These are phyloP conservation scores for Diaporthe destruens DNA, from an alignment of 2,329 filamentous ascomycete species.

Conservation along the genomic window DNA sequence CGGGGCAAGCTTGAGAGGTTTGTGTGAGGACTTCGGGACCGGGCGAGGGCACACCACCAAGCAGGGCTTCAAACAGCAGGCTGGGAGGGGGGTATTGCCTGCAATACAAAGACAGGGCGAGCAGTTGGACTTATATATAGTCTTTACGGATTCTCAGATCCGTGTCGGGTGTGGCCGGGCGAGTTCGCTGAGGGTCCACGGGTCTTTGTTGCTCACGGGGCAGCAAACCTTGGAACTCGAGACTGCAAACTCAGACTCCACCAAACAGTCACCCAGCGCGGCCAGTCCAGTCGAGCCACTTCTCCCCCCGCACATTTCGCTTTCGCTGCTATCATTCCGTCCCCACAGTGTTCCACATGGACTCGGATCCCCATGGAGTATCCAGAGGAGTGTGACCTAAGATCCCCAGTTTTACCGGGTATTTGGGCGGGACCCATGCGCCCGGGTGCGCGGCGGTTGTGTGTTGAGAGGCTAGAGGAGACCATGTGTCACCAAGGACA, in stretches of 20 bases:
- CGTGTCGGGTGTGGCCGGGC: slow-evolving; percentile 20
- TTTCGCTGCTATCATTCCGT: not conserved
- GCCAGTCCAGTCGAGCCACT: slow-evolving; percentile 29
- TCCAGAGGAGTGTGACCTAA: slow-evolving; percentile 23
- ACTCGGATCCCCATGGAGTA: slow-evolving; percentile 25
- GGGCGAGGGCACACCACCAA: slow-evolving; percentile 7
- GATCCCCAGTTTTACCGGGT: slow-evolving; percentile 13
- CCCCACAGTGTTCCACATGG: slow-evolving; percentile 30
- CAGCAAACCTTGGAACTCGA: not conserved
- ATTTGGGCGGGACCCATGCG: slow-evolving; percentile 1
- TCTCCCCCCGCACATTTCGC: slow-evolving; percentile 18
- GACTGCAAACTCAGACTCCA: slow-evolving; percentile 1
- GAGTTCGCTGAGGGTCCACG: not conserved
- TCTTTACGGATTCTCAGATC: not conserved
- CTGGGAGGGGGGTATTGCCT: slow-evolving; percentile 2
- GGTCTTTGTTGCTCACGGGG: slow-evolving; percentile 11
- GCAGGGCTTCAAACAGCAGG: slow-evolving; percentile 18
- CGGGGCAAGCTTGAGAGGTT: not conserved
- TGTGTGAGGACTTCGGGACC: not conserved
- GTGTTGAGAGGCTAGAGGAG: not conserved
- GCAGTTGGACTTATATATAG: slow-evolving; percentile 19
- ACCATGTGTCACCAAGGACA: not conserved
- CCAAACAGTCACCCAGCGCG: not conserved
- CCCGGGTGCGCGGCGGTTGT: slow-evolving; percentile 7
- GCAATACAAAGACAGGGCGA: not conserved